Conservation (phyloP, 495 filamentous ascomycete species). For the Penicillium coprophilum region DNA sequence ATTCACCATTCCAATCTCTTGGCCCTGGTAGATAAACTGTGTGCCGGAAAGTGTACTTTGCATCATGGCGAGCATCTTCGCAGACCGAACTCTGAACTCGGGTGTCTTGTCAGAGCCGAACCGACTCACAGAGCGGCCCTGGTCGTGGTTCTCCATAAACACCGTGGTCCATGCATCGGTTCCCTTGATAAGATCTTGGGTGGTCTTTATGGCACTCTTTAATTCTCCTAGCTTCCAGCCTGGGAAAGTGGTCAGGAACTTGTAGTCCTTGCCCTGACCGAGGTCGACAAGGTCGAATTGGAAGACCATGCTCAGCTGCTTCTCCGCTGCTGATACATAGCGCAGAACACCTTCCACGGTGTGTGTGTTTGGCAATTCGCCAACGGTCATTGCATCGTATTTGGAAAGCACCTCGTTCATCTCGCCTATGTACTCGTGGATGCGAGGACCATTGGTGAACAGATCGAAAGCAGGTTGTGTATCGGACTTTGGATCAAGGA, state of each 20-base stretch:
- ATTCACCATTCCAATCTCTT: conserved; percentile 59
- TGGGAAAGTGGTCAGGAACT: conserved; percentile 39
- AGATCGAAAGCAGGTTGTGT: conserved; percentile 46
- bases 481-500: conserved; percentile 35
- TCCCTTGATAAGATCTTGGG: conserved; percentile 49
- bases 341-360: conserved; percentile 44
- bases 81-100: conserved; percentile 41
- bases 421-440: conserved; percentile 54
- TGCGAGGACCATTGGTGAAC: conserved; percentile 58
- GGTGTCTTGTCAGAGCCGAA: conserved; percentile 47
- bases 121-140: conserved; percentile 48
- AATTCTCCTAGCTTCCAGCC: conserved; percentile 46
- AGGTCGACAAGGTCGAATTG: conserved; percentile 53
- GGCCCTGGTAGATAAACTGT: conserved; percentile 56
- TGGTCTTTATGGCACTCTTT: conserved; percentile 33
- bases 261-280: conserved; percentile 38
- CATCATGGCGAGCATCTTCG: conserved; percentile 55
- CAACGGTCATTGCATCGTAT: conserved; percentile 52
- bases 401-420: conserved; percentile 45
- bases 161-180: conserved; percentile 53
- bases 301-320: conserved; percentile 57
- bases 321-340: conserved; percentile 45
- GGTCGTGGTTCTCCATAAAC: conserved; percentile 44
- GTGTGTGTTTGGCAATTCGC: conserved; percentile 49
- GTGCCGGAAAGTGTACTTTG: conserved; percentile 52